Evolutionary conservation across 176 grass and related monocot species (phyloP).

Genomic region (Chloris gayana): DNA sequence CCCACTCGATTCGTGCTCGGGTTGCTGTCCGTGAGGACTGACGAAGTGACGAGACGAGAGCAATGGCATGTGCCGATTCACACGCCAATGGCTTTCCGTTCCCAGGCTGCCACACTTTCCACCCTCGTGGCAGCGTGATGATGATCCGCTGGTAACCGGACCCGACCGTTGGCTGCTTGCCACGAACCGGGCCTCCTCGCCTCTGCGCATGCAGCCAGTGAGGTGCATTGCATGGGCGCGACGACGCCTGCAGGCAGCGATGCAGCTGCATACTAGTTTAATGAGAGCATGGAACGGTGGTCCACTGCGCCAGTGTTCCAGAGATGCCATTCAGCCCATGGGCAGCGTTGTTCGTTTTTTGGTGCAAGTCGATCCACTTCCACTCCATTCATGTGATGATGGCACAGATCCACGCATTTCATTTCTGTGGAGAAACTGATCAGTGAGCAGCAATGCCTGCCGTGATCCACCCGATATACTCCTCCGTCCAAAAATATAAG

Average conservation of each 20-base stretch:
- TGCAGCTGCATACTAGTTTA: not conserved
- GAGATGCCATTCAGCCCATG: conserved; percentile 9
- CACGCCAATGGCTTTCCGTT: not conserved
- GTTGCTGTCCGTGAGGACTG: not conserved
- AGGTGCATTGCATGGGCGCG: not conserved
- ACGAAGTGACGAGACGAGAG: too few species aligned
- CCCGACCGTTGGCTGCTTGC: conserved; percentile 19
- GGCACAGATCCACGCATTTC: too few species aligned
- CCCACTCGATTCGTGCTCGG: not conserved
- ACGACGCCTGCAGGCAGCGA: not conserved
- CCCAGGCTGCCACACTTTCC: not conserved
- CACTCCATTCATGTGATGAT: too few species aligned
- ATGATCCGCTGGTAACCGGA: not conserved
- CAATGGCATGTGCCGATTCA: too few species aligned
- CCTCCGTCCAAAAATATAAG: too few species aligned
- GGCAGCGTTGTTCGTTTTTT: too few species aligned
- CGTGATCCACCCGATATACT: too few species aligned
- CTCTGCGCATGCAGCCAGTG: not conserved
- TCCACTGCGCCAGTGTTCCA: not conserved
- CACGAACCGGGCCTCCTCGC: too few species aligned
- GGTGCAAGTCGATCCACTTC: too few species aligned
- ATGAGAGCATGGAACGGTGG: not conserved
- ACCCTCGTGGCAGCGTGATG: not conserved
- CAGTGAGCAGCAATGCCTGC: too few species aligned
- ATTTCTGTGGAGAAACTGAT: too few species aligned